Conservation (phyloP, 129 eudicot species). For the Centrapalus pauciflorus region DNA sequence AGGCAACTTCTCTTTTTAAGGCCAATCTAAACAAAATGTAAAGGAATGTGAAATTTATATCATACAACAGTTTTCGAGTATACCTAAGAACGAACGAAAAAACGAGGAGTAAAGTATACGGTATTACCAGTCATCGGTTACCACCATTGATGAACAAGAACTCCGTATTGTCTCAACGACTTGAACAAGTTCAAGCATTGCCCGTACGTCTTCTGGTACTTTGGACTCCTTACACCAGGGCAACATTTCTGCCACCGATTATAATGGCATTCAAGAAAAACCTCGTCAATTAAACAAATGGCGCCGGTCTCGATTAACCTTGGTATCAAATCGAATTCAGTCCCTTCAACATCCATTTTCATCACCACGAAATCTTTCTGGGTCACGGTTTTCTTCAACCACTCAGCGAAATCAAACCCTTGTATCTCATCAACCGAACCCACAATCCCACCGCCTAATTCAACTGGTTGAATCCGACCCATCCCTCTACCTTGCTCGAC, state of each 20-base stretch:
- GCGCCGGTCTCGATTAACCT: constrained; percentile 85
- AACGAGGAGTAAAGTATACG: constrained; percentile 3
- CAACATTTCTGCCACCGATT: constrained; percentile 97
- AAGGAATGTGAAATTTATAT: background rate
- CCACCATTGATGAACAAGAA: constrained; percentile 99
- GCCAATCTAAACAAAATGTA: constrained; percentile 12
- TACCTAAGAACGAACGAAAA: background rate
- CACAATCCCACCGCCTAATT: constrained; percentile 39
- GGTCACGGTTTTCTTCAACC: constrained; percentile 64
- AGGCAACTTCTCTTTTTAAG: background rate
- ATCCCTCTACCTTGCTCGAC: constrained; percentile 80
- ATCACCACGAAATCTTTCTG: constrained; percentile 87
- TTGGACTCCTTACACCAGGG: constrained; percentile 80
- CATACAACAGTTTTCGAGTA: constrained; percentile 20
- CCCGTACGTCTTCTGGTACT: constrained; percentile 71
- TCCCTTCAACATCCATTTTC: constrained; percentile 99
- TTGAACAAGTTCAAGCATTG: constrained; percentile 78
- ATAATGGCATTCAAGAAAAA: constrained; percentile 93
- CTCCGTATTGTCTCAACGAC: constrained; percentile 78
- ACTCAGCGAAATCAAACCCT: constrained; percentile 90
- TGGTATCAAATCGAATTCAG: constrained; percentile 86
- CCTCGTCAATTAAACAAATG: constrained; percentile 85
- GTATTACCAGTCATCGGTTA: constrained; percentile 27
- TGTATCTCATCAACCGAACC: constrained; percentile 65
- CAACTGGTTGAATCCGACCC: constrained; percentile 84